A percentile compares a stretch with the other conserved stretches of the same genome.
phyloP scores from a whole-genome alignment of 2,329 filamentous ascomycete genomes.

The Monilinia vaccinii-corymbosi region DNA sequence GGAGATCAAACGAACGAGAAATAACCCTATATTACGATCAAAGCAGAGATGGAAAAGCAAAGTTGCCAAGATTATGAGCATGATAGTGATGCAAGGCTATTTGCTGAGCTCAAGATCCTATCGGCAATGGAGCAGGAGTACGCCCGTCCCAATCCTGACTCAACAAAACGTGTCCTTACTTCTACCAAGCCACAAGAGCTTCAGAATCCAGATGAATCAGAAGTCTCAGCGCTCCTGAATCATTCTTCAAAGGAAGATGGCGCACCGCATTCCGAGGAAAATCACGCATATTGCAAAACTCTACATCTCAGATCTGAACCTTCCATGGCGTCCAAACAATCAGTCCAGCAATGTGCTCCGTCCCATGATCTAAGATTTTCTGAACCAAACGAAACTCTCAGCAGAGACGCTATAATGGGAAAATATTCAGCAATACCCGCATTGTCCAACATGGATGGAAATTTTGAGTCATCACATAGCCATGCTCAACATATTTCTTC shows the following conservation, averaged over 20 bases:
- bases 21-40: background rate
- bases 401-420: background rate
- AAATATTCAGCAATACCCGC: background rate
- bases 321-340: background rate
- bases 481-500: background rate
- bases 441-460: background rate
- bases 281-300: background rate
- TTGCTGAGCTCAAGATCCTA: accelerated
- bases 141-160: background rate
- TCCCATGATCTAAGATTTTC: background rate
- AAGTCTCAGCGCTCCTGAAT: background rate
- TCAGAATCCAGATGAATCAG: background rate
- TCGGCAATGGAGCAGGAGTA: background rate
- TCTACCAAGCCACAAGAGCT: background rate
- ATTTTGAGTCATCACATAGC: background rate
- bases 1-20: background rate
- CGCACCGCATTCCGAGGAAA: background rate
- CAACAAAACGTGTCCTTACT: background rate
- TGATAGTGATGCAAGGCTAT: background rate
- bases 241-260: background rate
- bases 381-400: too few species aligned
- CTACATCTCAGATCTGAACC: background rate
- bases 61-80: background rate
- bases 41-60: background rate
- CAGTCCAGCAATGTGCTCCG: background rate